Conservation (phyloP, 164 flowering plant genomes). For the Liquidambar formosana region DNA sequence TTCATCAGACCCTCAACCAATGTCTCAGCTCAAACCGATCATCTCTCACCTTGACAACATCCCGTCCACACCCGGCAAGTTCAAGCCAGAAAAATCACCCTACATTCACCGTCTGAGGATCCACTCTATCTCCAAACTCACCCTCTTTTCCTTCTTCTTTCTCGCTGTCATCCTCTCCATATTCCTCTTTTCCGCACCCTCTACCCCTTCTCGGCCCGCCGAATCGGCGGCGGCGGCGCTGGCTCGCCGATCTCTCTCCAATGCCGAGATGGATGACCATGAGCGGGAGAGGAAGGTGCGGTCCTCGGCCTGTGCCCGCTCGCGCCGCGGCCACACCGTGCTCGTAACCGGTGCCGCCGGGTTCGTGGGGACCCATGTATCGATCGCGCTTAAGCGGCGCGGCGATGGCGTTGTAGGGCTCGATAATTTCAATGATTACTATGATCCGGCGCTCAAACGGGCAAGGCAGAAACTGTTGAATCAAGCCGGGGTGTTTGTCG, state of each 20-base stretch:
- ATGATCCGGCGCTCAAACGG: conserved; percentile 28
- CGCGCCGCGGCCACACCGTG: conserved; percentile 17
- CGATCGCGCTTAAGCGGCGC: conserved; percentile 24
- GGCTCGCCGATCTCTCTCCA: conserved; percentile 21
- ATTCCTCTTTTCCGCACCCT: conserved; percentile 20
- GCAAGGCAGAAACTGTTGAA: conserved; percentile 22
- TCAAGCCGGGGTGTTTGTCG: conserved; percentile 21
- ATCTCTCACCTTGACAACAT: conserved; percentile 28
- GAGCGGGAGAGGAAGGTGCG: conserved; percentile 15
- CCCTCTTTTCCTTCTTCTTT: conserved; percentile 38
- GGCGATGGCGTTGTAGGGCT: conserved; percentile 40
- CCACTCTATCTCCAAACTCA: conserved; percentile 26
- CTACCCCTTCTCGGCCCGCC: conserved; percentile 5
- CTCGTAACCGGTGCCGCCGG: conserved; percentile 43
- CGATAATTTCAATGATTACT: conserved; percentile 37
- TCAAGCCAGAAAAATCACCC: conserved; percentile 34
- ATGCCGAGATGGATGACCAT: conserved; percentile 7
- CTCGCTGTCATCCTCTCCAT: conserved; percentile 25
- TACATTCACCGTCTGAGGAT: conserved; percentile 21
- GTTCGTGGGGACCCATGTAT: conserved; percentile 35
- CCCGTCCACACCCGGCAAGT: conserved; percentile 47
- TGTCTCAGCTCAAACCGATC: conserved; percentile 21
- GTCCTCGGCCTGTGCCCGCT: conserved; percentile 9
- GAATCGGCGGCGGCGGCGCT: conserved; percentile 14
- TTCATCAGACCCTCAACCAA: not conserved